Percentiles rank a stretch among this genome's conserved stretches.
These are phyloP conservation scores for Alopecurus myosuroides DNA, from an alignment of 176 grass and related monocot genomes.

Conservation along the genomic window DNA sequence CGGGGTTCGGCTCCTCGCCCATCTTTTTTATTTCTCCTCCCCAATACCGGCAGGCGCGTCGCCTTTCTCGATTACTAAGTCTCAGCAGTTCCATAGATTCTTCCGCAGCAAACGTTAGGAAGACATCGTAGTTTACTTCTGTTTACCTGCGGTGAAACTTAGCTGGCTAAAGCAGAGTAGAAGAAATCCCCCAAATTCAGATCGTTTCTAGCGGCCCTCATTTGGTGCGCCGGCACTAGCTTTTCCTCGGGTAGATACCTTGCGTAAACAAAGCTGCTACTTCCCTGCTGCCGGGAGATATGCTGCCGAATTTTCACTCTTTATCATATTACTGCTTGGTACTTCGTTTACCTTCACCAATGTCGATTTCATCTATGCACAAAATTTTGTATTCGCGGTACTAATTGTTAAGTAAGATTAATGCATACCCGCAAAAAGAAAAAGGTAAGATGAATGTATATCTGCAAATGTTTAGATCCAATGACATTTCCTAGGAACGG, in stretches of 20 bases:
- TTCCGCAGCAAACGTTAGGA: neutral
- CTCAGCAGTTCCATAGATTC: neutral
- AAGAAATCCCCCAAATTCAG: neutral
- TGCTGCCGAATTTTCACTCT: neutral
- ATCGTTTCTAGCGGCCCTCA: neutral
- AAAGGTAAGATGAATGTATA: neutral
- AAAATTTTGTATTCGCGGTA: too few species aligned
- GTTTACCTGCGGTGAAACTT: neutral
- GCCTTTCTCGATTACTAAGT: neutral
- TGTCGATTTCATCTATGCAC: neutral
- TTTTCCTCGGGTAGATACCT: neutral
- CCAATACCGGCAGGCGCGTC: neutral
- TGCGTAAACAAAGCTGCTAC: neutral
- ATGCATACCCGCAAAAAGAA: neutral
- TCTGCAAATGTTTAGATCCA: neutral
- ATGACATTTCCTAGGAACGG: neutral
- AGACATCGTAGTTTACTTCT: neutral
- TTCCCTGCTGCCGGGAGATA: too few species aligned
- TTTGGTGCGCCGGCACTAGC: neutral
- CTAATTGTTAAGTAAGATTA: neutral
- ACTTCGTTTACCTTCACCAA: neutral
- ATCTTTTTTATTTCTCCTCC: neutral
- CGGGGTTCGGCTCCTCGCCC: conserved; percentile 43
- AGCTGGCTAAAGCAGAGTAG: neutral
- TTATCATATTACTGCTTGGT: neutral